These are phyloP conservation scores for Ogataea pini DNA, from an alignment of 805 yeast species.

Conservation along the genomic window DNA sequence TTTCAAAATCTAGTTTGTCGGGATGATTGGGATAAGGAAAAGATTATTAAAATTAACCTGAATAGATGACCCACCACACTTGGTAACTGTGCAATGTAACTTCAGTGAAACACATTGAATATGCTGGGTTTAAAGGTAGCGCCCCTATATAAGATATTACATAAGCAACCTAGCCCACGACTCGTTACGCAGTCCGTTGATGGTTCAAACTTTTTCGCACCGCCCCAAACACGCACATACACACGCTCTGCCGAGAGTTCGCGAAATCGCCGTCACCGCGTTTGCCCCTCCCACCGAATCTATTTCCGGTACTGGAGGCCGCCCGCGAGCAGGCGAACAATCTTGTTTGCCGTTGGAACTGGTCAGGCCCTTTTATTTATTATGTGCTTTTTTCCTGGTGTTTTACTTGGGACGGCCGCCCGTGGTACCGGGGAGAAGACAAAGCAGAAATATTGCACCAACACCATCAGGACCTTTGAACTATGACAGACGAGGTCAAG, in stretches of 20 bases:
- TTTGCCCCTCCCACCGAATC: neutral
- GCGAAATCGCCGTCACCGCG: neutral
- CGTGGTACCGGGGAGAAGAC: constrained; percentile 1
- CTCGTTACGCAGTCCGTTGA: too few relatives aligned
- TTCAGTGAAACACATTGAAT: too few relatives aligned
- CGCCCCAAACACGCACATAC: constrained; percentile 1
- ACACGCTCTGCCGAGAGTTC: neutral
- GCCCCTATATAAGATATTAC: too few relatives aligned
- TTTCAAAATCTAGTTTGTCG: too few relatives aligned
- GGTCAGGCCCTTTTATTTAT: constrained; percentile 1
- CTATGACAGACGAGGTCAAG: constrained; percentile 31
- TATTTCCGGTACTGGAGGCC: constrained; percentile 1
- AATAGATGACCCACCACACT: too few relatives aligned
- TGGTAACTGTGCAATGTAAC: too few relatives aligned
- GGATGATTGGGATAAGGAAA: too few relatives aligned
- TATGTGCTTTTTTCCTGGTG: constrained; percentile 7
- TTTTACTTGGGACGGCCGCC: constrained; percentile 1
- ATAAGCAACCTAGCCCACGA: too few relatives aligned
- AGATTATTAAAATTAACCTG: too few relatives aligned
- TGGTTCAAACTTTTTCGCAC: constrained; percentile 8
- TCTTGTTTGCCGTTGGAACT: constrained; percentile 6
- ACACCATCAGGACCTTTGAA: constrained; percentile 2
- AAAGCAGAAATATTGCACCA: neutral
- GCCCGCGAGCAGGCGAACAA: constrained; percentile 5
- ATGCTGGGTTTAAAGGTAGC: too few relatives aligned